phyloP scores from a whole-genome alignment of 306 rosid species.

The Cucurbita pepo region DNA sequence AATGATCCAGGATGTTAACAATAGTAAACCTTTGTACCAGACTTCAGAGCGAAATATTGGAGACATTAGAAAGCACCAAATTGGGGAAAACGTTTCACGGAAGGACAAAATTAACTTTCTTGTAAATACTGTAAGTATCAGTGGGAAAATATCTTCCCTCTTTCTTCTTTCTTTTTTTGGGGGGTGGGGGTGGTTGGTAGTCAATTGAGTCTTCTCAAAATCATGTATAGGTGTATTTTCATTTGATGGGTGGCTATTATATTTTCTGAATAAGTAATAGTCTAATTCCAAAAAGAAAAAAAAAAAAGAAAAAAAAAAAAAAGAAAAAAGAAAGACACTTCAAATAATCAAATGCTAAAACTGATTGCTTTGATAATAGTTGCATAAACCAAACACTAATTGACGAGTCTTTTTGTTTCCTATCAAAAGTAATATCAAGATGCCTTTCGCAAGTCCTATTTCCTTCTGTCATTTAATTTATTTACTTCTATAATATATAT shows the following conservation, averaged over 20 bases:
- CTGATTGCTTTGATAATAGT: background rate
- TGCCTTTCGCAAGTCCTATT: background rate
- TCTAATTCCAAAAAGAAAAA: background rate
- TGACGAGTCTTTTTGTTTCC: background rate
- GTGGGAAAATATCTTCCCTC: background rate
- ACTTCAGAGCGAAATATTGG: slow-evolving; percentile 12
- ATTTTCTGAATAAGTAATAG: background rate
- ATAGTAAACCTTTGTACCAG: slow-evolving; percentile 5
- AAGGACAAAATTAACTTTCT: slow-evolving; percentile 25
- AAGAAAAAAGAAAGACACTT: background rate
- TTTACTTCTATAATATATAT: background rate
- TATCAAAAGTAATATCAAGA: background rate
- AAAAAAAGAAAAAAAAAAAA: background rate
- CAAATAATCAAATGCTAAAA: background rate
- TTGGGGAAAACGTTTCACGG: slow-evolving; percentile 27
- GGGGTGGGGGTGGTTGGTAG: background rate
- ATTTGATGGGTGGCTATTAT: background rate
- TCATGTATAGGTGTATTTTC: background rate
- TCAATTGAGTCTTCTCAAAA: background rate
- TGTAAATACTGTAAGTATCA: slow-evolving; percentile 23
- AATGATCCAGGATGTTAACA: slow-evolving; percentile 14
- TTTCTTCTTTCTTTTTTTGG: background rate
- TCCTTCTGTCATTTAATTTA: background rate
- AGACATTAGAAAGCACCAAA: slow-evolving; percentile 12
- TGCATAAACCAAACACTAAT: background rate